phyloP scores from a whole-genome alignment of 495 filamentous ascomycete genomes.

The Talaromyces thailandensis region DNA sequence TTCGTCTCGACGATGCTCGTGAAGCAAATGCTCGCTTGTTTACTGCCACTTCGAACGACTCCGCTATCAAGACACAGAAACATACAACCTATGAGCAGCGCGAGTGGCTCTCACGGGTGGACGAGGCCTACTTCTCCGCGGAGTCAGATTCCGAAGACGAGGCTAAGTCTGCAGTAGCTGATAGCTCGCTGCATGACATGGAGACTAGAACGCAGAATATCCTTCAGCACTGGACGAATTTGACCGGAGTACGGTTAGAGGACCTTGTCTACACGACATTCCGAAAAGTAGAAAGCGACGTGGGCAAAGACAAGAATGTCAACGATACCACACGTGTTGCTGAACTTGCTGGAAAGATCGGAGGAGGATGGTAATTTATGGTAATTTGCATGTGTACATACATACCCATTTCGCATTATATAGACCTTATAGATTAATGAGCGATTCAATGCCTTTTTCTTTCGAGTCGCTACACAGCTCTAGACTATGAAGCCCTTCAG shows the following conservation, averaged over 20 bases:
- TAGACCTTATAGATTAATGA: not conserved
- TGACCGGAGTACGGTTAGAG: constrained; percentile 59
- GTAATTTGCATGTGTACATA: not conserved
- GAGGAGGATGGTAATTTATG: constrained; percentile 76
- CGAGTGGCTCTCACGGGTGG: constrained; percentile 76
- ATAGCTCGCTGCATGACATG: constrained; percentile 18
- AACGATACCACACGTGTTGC: constrained; percentile 71
- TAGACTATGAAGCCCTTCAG: not conserved
- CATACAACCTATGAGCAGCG: constrained; percentile 67
- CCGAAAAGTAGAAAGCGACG: constrained; percentile 86
- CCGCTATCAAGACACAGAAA: constrained; percentile 29
- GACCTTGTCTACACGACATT: constrained; percentile 79
- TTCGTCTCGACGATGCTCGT: constrained; percentile 71
- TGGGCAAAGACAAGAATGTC: constrained; percentile 60
- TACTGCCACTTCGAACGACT: constrained; percentile 1
- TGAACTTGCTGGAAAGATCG: constrained; percentile 85
- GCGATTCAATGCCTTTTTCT: not conserved
- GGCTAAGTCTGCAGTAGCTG: not conserved
- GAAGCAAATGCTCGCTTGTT: constrained; percentile 14
- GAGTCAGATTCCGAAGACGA: constrained; percentile 45
- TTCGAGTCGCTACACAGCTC: not conserved
- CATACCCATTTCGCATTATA: not conserved
- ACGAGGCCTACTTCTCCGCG: constrained; percentile 90
- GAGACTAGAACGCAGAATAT: constrained; percentile 39
- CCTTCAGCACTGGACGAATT: constrained; percentile 61